phyloP scores from a whole-genome alignment of 2,329 filamentous ascomycete species.

The Trichoderma sp. region DNA sequence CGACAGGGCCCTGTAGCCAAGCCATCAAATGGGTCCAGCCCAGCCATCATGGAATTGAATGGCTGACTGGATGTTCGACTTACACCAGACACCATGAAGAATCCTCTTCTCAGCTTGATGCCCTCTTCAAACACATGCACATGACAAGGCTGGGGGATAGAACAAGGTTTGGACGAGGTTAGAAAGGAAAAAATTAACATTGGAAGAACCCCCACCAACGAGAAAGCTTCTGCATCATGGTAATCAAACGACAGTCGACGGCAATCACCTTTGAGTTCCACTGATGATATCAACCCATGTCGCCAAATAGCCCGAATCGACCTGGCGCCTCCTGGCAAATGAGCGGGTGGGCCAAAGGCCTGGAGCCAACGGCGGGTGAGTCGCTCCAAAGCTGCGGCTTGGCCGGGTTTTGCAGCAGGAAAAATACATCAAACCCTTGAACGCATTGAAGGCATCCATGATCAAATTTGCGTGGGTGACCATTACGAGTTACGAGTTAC shows the following conservation, averaged over 20 bases:
- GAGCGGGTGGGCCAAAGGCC: conserved; percentile 16
- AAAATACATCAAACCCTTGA: not conserved
- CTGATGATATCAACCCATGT: conserved; percentile 3
- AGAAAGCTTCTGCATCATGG: not conserved
- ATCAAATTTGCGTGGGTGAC: not conserved
- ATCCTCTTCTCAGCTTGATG: not conserved
- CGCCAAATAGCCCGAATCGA: conserved; percentile 11
- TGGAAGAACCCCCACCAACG: not conserved
- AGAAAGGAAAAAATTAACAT: not conserved
- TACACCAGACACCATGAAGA: not conserved
- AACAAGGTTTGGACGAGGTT: not conserved
- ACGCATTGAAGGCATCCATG: not conserved
- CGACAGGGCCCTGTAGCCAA: conserved; percentile 1
- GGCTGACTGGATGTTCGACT: not conserved
- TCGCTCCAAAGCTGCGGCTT: not conserved
- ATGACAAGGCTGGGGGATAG: not conserved
- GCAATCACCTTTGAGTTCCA: conserved; percentile 7
- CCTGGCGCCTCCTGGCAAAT: conserved; percentile 14
- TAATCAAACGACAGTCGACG: not conserved
- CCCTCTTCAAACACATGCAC: not conserved
- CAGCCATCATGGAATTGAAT: too few relatives aligned
- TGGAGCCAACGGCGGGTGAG: not conserved
- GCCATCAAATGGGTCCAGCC: not conserved
- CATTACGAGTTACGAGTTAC: not conserved
- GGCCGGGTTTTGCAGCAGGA: not conserved